phyloP scores from a whole-genome alignment of 2,329 filamentous ascomycete genomes.

The Arthrobotrys megalospora region DNA sequence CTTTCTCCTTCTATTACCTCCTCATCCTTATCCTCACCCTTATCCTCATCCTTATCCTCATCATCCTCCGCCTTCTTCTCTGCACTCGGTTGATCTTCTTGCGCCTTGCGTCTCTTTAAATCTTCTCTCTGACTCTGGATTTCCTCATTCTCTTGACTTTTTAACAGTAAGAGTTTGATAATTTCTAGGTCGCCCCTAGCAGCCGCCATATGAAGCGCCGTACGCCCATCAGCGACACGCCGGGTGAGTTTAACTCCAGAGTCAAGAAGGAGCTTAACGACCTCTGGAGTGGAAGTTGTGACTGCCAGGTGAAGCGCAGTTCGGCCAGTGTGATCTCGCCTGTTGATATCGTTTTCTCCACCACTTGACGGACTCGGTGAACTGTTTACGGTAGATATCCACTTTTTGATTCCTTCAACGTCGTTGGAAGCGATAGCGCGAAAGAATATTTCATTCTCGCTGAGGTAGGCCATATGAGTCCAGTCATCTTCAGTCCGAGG shows the following conservation, averaged over 20 bases:
- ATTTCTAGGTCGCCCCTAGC: constrained; percentile 79
- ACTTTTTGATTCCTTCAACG: constrained; percentile 78
- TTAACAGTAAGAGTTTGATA: constrained; percentile 79
- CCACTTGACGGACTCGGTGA: constrained; percentile 67
- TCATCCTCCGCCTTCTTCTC: constrained; percentile 63
- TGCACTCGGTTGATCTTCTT: constrained; percentile 45
- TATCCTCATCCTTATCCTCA: constrained; percentile 65
- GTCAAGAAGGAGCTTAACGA: constrained; percentile 80
- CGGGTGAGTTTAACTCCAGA: constrained; percentile 80
- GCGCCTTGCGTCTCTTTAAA: constrained; percentile 64
- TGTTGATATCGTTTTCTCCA: constrained; percentile 79
- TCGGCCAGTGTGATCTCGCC: constrained; percentile 82
- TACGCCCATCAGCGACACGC: constrained; percentile 83
- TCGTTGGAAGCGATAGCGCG: constrained; percentile 85
- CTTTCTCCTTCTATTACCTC: constrained; percentile 66
- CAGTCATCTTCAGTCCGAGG: constrained; percentile 58
- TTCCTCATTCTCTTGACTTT: constrained; percentile 81
- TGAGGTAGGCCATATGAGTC: constrained; percentile 84
- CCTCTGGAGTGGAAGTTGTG: constrained; percentile 76
- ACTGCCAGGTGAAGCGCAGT: constrained; percentile 84
- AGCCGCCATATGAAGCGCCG: constrained; percentile 85
- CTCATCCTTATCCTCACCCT: constrained; percentile 68
- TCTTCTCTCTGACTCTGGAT: constrained; percentile 75
- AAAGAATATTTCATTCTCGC: constrained; percentile 82
- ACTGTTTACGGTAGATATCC: constrained; percentile 68